phyloP scores from a whole-genome alignment of 441 rosid genomes.

The Arabidopsis lyrata region DNA sequence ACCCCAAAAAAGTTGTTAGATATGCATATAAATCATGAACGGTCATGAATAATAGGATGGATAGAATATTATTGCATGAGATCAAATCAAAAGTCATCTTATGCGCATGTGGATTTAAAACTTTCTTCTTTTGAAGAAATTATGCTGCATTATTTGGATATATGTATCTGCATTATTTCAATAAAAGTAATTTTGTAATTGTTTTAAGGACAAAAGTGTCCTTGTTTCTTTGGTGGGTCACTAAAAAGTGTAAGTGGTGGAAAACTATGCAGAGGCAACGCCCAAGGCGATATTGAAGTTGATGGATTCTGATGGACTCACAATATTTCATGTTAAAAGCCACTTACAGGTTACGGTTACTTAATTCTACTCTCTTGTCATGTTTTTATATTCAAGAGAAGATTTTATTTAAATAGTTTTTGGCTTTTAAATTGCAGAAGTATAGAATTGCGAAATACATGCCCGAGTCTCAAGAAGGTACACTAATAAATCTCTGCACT shows the following conservation, averaged over 20 bases:
- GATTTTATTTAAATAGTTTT: slow-evolving; percentile 12
- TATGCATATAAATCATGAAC: slow-evolving; percentile 25
- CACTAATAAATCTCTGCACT: background rate
- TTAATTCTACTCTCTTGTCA: slow-evolving; percentile 2
- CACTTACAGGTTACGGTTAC: slow-evolving; percentile 72
- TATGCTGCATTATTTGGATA: slow-evolving; percentile 25
- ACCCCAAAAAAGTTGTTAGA: background rate
- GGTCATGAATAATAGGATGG: slow-evolving; percentile 4
- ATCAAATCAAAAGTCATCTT: background rate
- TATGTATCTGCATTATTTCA: background rate
- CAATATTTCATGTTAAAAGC: slow-evolving; percentile 95
- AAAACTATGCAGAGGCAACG: slow-evolving; percentile 67
- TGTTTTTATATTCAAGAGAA: background rate
- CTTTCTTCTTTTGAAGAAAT: background rate
- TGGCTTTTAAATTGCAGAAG: slow-evolving; percentile 56
- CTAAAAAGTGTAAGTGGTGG: slow-evolving; percentile 38
- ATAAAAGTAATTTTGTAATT: background rate
- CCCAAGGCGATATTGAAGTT: slow-evolving; percentile 90
- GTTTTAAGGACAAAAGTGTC: background rate
- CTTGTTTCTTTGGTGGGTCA: slow-evolving; percentile 7
- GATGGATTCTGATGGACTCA: slow-evolving; percentile 86
- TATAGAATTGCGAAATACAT: slow-evolving; percentile 80
- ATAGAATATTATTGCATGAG: slow-evolving; percentile 14
- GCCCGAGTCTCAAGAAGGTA: slow-evolving; percentile 73
- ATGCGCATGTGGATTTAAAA: slow-evolving; percentile 9